Base-by-base conservation (phyloP, 2,329 filamentous ascomycete species). In the Chaetomiaceae sp. region DNA sequence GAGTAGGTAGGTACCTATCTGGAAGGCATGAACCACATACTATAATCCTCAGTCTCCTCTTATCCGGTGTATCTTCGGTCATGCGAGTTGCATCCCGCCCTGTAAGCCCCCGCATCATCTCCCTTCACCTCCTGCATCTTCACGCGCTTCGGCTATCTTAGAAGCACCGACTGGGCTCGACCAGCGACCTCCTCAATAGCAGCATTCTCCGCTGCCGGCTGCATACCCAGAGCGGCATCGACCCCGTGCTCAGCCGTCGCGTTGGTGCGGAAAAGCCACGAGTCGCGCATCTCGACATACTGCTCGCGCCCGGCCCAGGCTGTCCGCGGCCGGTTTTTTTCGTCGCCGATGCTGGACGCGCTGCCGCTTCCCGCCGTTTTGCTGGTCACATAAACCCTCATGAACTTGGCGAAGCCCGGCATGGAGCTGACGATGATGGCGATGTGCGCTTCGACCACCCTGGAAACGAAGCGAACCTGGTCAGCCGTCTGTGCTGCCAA, bases 381-480 rank as follows among this genome's bases (percentile, higher is more conserved):
- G 9, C 26, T 10, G 26, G 2, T 18, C 9, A 24, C n/a, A 17
- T 37, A 30, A 9, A 43, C 26, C 34, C 35, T 37, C 14, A 30
- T 9, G 27, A 32, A 38, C 34, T 33, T 44, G 34, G 26, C 35
- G 42, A 44, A 44, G 5, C 42, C 26, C 7, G 42, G 34, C 42
- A 44, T 24, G 14, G 34, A 44, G 42, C 34, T 32, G 33, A 44
- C 34, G 4, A 44, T 33, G 26, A 43, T 30, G 33, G 42, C 22
- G 4, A 44, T 38, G n/a, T 38, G 34, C n/a, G 17, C 14, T 24
- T 44, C 34, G 19, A 29, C 26, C 17, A 26, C 11, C 1, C 36
- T 38, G 20, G 11, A 11, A 26, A 27, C n/a, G 8, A 30, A 6
- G 9, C 6, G 10, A 8, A 3, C 5, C 1, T 4, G 6, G 19